Conservation (phyloP, 2,329 filamentous ascomycete species). For the Dissoconium aciculare region DNA sequence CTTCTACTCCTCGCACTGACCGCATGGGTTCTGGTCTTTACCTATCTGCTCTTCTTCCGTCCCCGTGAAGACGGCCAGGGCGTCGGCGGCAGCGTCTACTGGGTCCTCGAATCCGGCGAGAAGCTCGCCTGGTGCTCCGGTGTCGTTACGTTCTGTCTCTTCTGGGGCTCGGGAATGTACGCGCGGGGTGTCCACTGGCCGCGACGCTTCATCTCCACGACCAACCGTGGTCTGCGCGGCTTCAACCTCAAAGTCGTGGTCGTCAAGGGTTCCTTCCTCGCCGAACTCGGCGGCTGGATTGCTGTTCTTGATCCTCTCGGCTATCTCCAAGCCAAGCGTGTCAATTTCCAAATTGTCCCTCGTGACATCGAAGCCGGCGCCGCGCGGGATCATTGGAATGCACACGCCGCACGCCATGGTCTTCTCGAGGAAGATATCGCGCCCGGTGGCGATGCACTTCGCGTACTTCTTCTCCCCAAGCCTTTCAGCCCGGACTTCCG, state of each 20-base stretch:
- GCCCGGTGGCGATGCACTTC: slow-evolving; percentile 79
- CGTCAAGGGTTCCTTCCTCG: slow-evolving; percentile 67
- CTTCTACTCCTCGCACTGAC: slow-evolving; percentile 74
- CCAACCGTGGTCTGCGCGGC: slow-evolving; percentile 74
- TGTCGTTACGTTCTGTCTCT: slow-evolving; percentile 67
- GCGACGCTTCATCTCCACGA: slow-evolving; percentile 71
- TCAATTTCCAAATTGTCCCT: slow-evolving; percentile 24
- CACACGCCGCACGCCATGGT: slow-evolving; percentile 23
- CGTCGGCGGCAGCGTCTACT: slow-evolving; percentile 87
- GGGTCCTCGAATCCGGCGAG: slow-evolving; percentile 80
- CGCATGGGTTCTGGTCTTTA: slow-evolving; percentile 70
- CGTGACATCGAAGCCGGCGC: slow-evolving; percentile 9
- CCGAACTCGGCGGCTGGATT: slow-evolving; percentile 51
- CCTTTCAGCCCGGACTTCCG: slow-evolving; percentile 89
- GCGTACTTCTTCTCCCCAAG: slow-evolving; percentile 79
- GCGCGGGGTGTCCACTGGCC: slow-evolving; percentile 92
- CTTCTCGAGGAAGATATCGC: slow-evolving; percentile 72
- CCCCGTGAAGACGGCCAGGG: slow-evolving; percentile 88
- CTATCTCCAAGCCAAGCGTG: slow-evolving; percentile 20
- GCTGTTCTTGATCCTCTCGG: slow-evolving; percentile 20
- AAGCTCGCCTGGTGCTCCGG: slow-evolving; percentile 87
- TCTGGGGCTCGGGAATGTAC: slow-evolving; percentile 95
- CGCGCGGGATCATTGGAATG: slow-evolving; percentile 40
- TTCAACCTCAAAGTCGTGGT: slow-evolving; percentile 97
- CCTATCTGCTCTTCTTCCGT: slow-evolving; percentile 83